Percentiles rank a stretch among this genome's conserved stretches.
Conservation (phyloP, 495 filamentous ascomycete genomes). For the Hypoxylon intermedium region DNA sequence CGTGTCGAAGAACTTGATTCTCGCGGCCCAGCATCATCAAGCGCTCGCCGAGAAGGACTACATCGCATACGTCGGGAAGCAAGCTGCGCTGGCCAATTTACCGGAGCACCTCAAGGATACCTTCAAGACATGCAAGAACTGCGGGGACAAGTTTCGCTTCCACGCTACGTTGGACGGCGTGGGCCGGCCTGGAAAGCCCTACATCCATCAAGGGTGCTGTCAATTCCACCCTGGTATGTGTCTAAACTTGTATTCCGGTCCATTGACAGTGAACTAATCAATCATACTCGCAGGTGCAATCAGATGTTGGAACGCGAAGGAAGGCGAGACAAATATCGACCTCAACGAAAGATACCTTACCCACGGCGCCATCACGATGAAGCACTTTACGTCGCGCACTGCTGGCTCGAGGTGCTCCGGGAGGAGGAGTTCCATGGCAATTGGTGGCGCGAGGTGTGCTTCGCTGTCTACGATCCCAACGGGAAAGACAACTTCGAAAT, state of each 20-base stretch:
- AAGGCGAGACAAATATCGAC: not conserved
- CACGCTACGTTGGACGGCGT: not conserved
- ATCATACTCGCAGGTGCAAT: not conserved
- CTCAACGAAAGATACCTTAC: not conserved
- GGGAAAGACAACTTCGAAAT: too few relatives aligned
- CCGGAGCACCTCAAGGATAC: not conserved
- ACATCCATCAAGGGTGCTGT: not conserved
- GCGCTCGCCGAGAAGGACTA: not conserved
- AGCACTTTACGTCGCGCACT: too few relatives aligned
- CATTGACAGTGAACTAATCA: too few relatives aligned
- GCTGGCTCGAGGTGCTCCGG: too few relatives aligned
- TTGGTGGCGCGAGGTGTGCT: too few relatives aligned
- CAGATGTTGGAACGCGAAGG: not conserved
- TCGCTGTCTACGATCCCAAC: too few relatives aligned
- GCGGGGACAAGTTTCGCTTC: not conserved
- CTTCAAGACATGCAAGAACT: not conserved
- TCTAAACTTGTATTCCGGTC: too few relatives aligned
- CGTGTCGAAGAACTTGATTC: not conserved
- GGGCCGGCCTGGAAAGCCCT: not conserved
- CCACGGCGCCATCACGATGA: not conserved
- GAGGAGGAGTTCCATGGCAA: too few relatives aligned
- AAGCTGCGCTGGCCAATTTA: not conserved
- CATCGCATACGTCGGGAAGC: not conserved
- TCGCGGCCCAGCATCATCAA: not conserved
- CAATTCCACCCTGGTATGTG: not conserved